phyloP scores from a whole-genome alignment of 768 basidiomycete genomes.

The Russula emetica region DNA sequence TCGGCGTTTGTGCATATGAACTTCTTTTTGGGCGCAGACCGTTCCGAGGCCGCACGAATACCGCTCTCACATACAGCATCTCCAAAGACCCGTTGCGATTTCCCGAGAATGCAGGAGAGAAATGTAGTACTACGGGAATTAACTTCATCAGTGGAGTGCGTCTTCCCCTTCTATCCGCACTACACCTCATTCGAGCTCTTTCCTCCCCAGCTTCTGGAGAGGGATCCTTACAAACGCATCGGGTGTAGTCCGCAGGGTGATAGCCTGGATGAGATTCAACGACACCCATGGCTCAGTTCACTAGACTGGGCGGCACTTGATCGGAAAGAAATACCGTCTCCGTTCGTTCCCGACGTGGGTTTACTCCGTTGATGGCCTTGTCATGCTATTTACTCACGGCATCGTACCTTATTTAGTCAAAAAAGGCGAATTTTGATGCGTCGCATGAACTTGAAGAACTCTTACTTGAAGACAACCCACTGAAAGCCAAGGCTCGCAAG shows the following conservation, averaged over 20 bases:
- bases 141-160: conserved; percentile 71
- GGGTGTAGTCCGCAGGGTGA: conserved; percentile 79
- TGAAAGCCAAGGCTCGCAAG: conserved; percentile 92
- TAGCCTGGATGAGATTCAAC: conserved; percentile 72
- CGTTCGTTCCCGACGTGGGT: conserved; percentile 86
- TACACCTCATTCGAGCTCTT: not conserved
- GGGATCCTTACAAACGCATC: conserved; percentile 75
- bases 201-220: conserved; percentile 67
- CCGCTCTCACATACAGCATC: conserved; percentile 88
- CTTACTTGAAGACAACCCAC: conserved; percentile 90
- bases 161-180: not conserved
- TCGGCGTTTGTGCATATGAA: conserved; percentile 91
- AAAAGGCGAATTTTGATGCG: conserved; percentile 98
- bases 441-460: conserved; percentile 97
- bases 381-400: conserved; percentile 21
- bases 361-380: not conserved
- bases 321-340: conserved; percentile 65
- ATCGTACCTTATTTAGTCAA: conserved; percentile 56
- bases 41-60: conserved; percentile 91
- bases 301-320: conserved; percentile 90
- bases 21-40: conserved; percentile 88
- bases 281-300: conserved; percentile 81
- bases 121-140: conserved; percentile 72
- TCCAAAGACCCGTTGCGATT: conserved; percentile 81
- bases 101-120: conserved; percentile 84